A percentile compares a stretch with the other conserved stretches of the same genome.
Evolutionary conservation across 2,329 filamentous ascomycete species (phyloP).

Genomic region (Colletotrichum sp.): DNA sequence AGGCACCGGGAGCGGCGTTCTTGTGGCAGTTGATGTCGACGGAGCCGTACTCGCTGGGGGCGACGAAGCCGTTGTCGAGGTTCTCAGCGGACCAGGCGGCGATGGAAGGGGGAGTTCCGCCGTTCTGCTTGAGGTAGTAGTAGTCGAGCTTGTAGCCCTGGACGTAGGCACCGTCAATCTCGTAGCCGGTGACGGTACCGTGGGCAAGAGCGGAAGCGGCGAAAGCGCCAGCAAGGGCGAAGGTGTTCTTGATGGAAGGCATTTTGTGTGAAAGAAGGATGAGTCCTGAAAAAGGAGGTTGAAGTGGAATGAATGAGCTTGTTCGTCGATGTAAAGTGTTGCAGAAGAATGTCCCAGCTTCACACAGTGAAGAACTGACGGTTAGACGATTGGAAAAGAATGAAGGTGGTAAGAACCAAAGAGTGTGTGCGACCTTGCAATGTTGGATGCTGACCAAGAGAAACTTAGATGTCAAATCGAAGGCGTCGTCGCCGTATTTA

Average conservation of each 20-base stretch:
- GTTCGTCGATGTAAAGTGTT: constrained; percentile 8
- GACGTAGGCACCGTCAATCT: constrained; percentile 8
- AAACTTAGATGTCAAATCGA: background rate
- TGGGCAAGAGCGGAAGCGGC: constrained; percentile 20
- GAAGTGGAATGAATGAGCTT: constrained; percentile 6
- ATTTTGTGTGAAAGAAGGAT: background rate
- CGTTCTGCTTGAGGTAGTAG: constrained; percentile 24
- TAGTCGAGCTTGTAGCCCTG: constrained; percentile 24
- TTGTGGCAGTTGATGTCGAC: constrained; percentile 53
- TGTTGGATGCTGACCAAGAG: constrained; percentile 9
- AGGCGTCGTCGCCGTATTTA: constrained; percentile 4
- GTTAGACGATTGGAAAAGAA: constrained; percentile 11
- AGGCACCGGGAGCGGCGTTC: constrained; percentile 38
- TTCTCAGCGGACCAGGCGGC: constrained; percentile 45
- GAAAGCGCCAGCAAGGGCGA: constrained; percentile 21
- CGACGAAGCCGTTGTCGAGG: constrained; percentile 56
- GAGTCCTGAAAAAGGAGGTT: background rate
- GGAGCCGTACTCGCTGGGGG: constrained; percentile 39
- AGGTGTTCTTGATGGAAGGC: constrained; percentile 5
- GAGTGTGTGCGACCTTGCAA: constrained; percentile 18
- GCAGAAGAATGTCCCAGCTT: constrained; percentile 22
- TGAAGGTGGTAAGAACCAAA: constrained; percentile 17
- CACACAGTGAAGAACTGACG: constrained; percentile 22
- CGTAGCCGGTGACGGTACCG: constrained; percentile 16
- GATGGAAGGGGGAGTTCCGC: constrained; percentile 19